Base-by-base conservation (phyloP, 176 grass and related monocot species). In the Secale cereale region DNA sequence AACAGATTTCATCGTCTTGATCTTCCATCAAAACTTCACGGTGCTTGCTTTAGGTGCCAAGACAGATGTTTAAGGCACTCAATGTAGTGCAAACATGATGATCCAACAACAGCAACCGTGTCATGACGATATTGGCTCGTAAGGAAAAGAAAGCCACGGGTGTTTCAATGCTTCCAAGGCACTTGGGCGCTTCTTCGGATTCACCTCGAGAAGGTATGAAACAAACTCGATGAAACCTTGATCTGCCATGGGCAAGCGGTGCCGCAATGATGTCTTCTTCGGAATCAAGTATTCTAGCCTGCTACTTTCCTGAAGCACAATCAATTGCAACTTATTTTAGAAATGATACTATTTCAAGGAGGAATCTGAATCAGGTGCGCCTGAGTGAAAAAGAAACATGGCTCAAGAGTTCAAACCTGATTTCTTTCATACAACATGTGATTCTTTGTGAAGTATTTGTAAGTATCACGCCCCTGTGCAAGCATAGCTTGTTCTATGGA, bases 141-240 rank as follows among this genome's bases (percentile, higher is more conserved):
- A 99, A 64, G 97, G 97, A 70, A 92, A 99, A 30, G 97, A 99
- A 79, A 99, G 97, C 97, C 97, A 99, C n/a, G 94, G 97, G 74
- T 99, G 97, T 86, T 91, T 96, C 74, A 99, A 72, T 68, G 97
- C 97, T 76, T 92, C 91, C 59, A 87, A 91, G 66, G 97, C 97
- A 72, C 86, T 94, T 77, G 97, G 91, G 29, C 97, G 93, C 85
- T 94, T 99, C 76, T 92, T 94, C 59, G 97, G 97, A 62, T 99
- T 99, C 88, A 94, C 85, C 85, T 99, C 91, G 1, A 99, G 88
- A 89, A 99, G 91, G 77, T 92, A 86, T 5, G 72, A 77, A 37
- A 99, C 91, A 90, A 99, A 99, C 61, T 99, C 94, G 25, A 99
- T 91, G 31, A 99, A 99, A 45, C 94, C 97, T 94, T 92, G 92